Evolutionary conservation across 805 yeast genomes (phyloP).

Genomic region (Brettanomyces sp.): DNA sequence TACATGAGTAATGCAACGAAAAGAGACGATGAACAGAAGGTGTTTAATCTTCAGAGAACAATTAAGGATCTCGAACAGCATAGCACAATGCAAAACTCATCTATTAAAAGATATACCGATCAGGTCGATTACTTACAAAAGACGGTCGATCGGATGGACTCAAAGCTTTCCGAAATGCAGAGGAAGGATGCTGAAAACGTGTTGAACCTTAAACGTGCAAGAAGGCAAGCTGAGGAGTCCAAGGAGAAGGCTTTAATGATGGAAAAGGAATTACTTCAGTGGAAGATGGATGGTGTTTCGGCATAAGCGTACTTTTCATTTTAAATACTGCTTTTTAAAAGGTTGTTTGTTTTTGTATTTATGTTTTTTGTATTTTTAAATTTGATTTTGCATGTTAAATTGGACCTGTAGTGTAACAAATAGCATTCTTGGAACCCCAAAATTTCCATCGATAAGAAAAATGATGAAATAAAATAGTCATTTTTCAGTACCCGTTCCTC

Average conservation of each 20-base stretch:
- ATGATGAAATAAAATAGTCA: neutral
- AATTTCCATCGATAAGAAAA: too few species aligned
- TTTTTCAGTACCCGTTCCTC: neutral
- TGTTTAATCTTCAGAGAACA: slow-evolving; percentile 41
- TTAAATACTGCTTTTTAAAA: neutral
- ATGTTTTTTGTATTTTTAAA: neutral
- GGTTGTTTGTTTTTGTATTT: neutral
- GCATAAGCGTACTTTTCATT: neutral
- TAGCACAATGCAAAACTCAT: slow-evolving; percentile 40
- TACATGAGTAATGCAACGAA: slow-evolving; percentile 37
- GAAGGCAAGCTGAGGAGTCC: slow-evolving; percentile 47
- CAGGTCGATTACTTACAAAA: slow-evolving; percentile 50
- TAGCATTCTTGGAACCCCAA: too few species aligned
- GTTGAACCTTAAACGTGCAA: slow-evolving; percentile 34
- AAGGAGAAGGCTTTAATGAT: slow-evolving; percentile 43
- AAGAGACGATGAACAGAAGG: slow-evolving; percentile 42
- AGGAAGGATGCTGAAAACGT: slow-evolving; percentile 35
- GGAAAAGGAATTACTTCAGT: slow-evolving; percentile 49
- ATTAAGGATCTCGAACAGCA: slow-evolving; percentile 45
- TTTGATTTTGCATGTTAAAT: neutral
- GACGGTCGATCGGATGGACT: slow-evolving; percentile 37
- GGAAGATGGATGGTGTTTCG: slow-evolving; percentile 28
- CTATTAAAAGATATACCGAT: slow-evolving; percentile 43
- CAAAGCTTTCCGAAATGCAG: slow-evolving; percentile 33
- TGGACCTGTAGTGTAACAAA: too few species aligned